Evolutionary conservation across 306 rosid species (phyloP).

Genomic region (Vigna nakashimae): DNA sequence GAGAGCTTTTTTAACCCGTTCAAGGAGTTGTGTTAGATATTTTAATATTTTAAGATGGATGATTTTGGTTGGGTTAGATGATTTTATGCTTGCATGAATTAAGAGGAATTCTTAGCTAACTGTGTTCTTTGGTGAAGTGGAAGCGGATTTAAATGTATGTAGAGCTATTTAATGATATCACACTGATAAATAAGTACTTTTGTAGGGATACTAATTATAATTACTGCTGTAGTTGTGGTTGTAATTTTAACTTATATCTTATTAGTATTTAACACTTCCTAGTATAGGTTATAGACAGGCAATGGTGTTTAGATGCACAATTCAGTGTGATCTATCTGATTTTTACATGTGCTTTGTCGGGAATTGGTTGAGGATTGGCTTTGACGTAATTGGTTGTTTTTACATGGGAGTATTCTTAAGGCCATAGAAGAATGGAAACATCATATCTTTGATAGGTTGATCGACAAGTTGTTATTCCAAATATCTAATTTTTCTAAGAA

Average conservation of each 20-base stretch:
- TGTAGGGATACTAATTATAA: neutral
- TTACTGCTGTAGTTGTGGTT: neutral
- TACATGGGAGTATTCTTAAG: neutral
- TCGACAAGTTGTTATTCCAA: neutral
- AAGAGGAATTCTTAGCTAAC: neutral
- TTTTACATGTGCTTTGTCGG: conserved; percentile 2
- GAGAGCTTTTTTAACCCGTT: neutral
- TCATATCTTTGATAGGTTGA: neutral
- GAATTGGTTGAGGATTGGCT: neutral
- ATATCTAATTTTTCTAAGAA: neutral
- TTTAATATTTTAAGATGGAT: neutral
- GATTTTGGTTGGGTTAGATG: conserved; percentile 19
- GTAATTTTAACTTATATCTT: neutral
- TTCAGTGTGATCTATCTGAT: neutral
- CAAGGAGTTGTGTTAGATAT: conserved; percentile 1
- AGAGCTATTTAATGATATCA: neutral
- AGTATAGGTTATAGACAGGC: neutral
- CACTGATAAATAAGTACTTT: neutral
- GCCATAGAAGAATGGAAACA: neutral
- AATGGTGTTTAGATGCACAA: neutral
- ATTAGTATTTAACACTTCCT: neutral
- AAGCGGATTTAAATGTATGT: neutral
- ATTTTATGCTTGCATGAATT: neutral
- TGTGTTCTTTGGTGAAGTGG: conserved; percentile 3
- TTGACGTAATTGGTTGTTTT: neutral